Evolutionary conservation across 495 filamentous ascomycete species (phyloP), one percentile per base, ranked within the genome.

Genomic region (Podospora pseudopauciseta): DNA sequence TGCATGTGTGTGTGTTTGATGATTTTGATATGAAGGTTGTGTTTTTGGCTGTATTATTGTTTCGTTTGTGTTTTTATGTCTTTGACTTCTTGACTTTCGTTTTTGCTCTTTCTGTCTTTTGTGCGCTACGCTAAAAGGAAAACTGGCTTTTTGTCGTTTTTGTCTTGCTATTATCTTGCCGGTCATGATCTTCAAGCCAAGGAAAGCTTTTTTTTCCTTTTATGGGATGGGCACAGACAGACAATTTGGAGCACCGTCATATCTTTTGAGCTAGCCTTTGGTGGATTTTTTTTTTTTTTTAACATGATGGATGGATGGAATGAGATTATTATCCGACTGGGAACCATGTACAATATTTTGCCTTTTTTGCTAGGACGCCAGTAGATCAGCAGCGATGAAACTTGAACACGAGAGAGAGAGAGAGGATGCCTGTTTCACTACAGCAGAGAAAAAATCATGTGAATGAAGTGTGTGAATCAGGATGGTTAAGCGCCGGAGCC

Each of bases 1-100:
- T 32, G 7, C 7, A 7, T 32, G 30, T 32, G 30, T 32, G 30
- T 32, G 71, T 69, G 65, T 70, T 72, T 59, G 39, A 49, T 49
- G 39, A 6, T 49, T 16, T 49, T 49, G 7, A 13, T 49, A 49
- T 49, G 39, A 13, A 3, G 39, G 39, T 49, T 49, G 39, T 49
- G 13, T 49, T 49, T 49, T 32, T 32, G 30, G 39, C 15, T 49
- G 39, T 49, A 49, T 49, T 49, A 49, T 49, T 39, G 34, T 49
- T 49, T 6, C 2, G 1, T 9, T 16, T 49, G 7, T 49, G 7
- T 49, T 23, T 23, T 23, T 13, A 3, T 73, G n/a, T 53, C 23
- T 16, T 26, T 26, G 28, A 57, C 66, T 53, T 72, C 58, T 72
- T 26, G 39, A 23, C 15, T 56, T 30, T 55, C 61, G 30, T 23